Evolutionary conservation across 2,329 filamentous ascomycete genomes (phyloP).

Genomic region (Neospermospora avenae): DNA sequence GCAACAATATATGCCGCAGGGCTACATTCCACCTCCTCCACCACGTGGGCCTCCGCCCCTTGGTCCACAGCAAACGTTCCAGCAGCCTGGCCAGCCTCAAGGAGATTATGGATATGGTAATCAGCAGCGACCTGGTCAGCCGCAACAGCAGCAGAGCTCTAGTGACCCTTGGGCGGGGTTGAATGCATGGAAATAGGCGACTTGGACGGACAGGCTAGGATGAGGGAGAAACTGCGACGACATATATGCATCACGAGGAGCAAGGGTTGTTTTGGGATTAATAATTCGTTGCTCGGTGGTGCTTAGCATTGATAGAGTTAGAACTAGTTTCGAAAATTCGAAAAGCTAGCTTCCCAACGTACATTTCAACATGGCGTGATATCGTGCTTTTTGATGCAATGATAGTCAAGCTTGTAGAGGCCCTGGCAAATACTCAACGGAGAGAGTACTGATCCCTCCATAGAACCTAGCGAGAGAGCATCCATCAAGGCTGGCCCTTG

Average conservation of each 20-base stretch:
- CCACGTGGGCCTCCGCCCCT: slow-evolving; percentile 59
- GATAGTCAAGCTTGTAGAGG: not conserved
- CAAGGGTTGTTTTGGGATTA: slow-evolving; percentile 9
- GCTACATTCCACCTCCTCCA: slow-evolving; percentile 65
- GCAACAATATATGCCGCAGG: slow-evolving; percentile 51
- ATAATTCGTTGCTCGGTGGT: not conserved
- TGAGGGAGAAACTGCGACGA: not conserved
- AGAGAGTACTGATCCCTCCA: too few species aligned
- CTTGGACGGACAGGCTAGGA: too few species aligned
- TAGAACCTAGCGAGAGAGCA: too few species aligned
- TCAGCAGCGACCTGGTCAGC: slow-evolving; percentile 35
- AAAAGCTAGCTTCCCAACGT: not conserved
- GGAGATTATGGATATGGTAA: slow-evolving; percentile 52
- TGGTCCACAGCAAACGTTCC: slow-evolving; percentile 50
- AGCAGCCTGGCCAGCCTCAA: slow-evolving; percentile 40
- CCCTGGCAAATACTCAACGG: too few species aligned
- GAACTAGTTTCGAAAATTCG: not conserved
- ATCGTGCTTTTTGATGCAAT: not conserved
- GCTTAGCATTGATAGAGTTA: not conserved
- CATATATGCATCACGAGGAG: slow-evolving; percentile 15
- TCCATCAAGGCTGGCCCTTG: too few species aligned
- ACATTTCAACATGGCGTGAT: not conserved
- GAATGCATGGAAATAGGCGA: slow-evolving; percentile 30
- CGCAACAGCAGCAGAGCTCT: slow-evolving; percentile 27
- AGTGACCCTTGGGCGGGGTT: slow-evolving; percentile 68